Base-by-base conservation (phyloP, 164 flowering plant genomes). In the Nymphaea colorata region DNA sequence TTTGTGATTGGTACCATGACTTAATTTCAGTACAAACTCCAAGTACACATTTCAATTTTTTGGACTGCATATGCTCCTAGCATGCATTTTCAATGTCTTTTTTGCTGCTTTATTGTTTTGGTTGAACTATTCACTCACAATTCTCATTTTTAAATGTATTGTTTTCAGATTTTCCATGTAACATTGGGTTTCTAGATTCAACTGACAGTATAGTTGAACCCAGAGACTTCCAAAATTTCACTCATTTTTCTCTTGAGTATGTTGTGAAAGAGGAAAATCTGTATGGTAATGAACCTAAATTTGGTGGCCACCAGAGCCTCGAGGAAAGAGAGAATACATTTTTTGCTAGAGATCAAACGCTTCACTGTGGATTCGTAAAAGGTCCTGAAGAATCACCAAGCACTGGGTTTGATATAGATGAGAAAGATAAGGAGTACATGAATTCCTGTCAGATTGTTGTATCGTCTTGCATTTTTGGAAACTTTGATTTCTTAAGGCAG, bases 391-490 rank as follows among this genome's bases (percentile, higher is more conserved):
- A 83, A 59, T 82, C 67, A 59, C 78, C 77, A 44, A 88, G 87
- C 79, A 80, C 87, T 69, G 93, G 97, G 61, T 94, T 89, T 78
- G 90, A 94, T 72, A 70, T 94, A 73, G 80, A 75, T 62, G 84
- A 79, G 73, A 76, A 81, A 59, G 99, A 94, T 70, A 82, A 70
- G 74, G 67, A 71, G 44, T 89, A 76, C 78, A 88, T 91, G 97
- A 78, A 68, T 57, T 76, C 81, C 43, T 91, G 99, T 75, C 74
- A 16, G 42, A 75, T 91, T 74, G 95, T 75, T 45, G 98, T 94
- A 42, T 89, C 98, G 43, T 94, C 97, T 53, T 90, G 99, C 81
- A 94, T 94, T 65, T 94, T 94, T 82, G 99, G 97, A 45, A 91
- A 86, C 80, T 91, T 87, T 62, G 99, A 94, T 75, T 88, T 87